These are phyloP conservation scores for Yarrowia hollandica DNA, from an alignment of 805 yeast species.

Conservation along the genomic window DNA sequence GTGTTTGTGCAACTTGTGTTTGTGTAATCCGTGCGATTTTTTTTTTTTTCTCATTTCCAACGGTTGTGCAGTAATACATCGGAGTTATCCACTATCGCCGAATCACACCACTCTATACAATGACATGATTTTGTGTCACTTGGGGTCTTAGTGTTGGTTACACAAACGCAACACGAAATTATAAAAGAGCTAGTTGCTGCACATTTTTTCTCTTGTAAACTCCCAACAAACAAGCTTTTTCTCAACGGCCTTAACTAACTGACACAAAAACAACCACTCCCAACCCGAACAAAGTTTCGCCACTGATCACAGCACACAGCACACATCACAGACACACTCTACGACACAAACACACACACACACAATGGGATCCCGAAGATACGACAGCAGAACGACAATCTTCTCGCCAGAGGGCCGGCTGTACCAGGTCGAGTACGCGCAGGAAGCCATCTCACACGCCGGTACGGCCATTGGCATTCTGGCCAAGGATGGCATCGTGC, in stretches of 20 bases:
- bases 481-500: constrained; percentile 82
- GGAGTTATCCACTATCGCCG: too few species aligned
- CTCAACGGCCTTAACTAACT: too few species aligned
- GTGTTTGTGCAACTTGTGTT: too few species aligned
- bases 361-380: constrained; percentile 82
- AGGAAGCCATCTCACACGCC: constrained; percentile 83
- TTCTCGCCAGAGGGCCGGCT: constrained; percentile 98
- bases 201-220: neutral
- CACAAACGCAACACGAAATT: too few species aligned
- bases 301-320: constrained; percentile 2
- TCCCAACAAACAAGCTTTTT: neutral
- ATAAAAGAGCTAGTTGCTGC: neutral
- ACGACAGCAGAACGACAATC: constrained; percentile 98
- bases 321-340: neutral
- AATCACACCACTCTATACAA: too few species aligned
- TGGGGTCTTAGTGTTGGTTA: too few species aligned
- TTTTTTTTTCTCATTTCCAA: too few species aligned
- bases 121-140: neutral
- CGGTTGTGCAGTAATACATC: too few species aligned
- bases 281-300: constrained; percentile 22
- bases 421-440: constrained; percentile 89
- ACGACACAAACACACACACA: neutral
- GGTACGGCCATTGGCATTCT: constrained; percentile 80
- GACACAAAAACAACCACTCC: neutral
- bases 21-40: too few species aligned